Percentiles rank a stretch among this genome's conserved stretches.
Conservation (phyloP, 2,329 filamentous ascomycete genomes). For the Sporothrix humicola region DNA sequence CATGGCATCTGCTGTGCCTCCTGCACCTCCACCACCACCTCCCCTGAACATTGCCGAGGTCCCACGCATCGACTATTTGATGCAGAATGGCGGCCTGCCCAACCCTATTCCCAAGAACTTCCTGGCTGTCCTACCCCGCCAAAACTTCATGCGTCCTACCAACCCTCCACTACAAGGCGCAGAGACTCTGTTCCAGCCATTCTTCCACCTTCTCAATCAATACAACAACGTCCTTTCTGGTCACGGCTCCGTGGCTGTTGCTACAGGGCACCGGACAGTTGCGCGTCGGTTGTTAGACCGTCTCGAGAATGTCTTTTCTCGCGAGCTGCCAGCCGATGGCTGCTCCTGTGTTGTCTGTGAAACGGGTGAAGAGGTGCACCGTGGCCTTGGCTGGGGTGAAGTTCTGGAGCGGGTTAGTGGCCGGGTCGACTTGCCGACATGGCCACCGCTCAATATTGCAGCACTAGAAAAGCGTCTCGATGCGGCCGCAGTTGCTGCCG, state of each 20-base stretch:
- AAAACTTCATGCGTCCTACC: constrained; percentile 59
- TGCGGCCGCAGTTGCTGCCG: constrained; percentile 50
- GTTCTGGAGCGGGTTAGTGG: constrained; percentile 92
- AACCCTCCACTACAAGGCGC: constrained; percentile 70
- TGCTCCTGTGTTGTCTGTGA: constrained; percentile 87
- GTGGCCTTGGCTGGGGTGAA: constrained; percentile 90
- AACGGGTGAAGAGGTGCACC: constrained; percentile 62
- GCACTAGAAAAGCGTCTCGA: constrained; percentile 65
- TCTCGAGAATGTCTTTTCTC: constrained; percentile 90
- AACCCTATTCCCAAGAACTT: constrained; percentile 75
- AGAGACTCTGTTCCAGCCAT: constrained; percentile 78
- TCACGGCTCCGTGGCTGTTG: constrained; percentile 89
- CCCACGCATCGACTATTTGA: constrained; percentile 87
- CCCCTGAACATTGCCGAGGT: constrained; percentile 71
- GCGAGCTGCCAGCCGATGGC: constrained; percentile 85
- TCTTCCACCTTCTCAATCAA: constrained; percentile 82
- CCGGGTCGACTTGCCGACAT: constrained; percentile 79
- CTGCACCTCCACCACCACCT: constrained; percentile 75
- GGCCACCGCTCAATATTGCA: constrained; percentile 84
- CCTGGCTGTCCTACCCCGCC: constrained; percentile 66
- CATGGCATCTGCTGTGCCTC: constrained; percentile 47
- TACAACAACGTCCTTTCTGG: constrained; percentile 81
- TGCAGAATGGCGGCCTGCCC: constrained; percentile 83
- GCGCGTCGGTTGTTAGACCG: constrained; percentile 87
- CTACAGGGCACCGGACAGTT: constrained; percentile 94